Evolutionary conservation across 2,329 filamentous ascomycete species (phyloP).

Genomic region (Zasmidium citrigriseum): DNA sequence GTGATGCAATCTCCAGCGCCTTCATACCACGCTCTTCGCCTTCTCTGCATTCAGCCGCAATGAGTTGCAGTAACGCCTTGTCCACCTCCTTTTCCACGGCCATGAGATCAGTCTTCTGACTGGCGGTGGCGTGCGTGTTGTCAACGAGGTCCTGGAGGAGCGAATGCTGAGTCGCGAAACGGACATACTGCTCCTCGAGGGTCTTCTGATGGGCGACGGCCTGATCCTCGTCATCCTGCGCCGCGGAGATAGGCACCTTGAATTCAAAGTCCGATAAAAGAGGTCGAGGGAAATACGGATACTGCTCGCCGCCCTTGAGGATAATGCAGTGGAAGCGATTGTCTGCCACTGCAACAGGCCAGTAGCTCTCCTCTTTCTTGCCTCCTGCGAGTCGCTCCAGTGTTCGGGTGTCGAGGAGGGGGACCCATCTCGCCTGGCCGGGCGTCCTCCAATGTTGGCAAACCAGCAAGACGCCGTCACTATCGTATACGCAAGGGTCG

Average conservation of each 20-base stretch:
- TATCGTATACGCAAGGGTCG: constrained; percentile 97
- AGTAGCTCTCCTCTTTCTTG: constrained; percentile 86
- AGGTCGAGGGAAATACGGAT: constrained; percentile 89
- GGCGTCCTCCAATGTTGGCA: constrained; percentile 87
- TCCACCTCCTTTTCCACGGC: constrained; percentile 81
- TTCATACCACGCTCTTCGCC: constrained; percentile 94
- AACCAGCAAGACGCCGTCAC: constrained; percentile 82
- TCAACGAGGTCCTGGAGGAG: constrained; percentile 76
- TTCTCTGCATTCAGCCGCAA: constrained; percentile 86
- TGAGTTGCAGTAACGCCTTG: constrained; percentile 83
- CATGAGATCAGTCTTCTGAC: constrained; percentile 67
- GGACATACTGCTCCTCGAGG: constrained; percentile 80
- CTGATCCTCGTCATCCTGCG: constrained; percentile 42
- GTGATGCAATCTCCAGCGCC: constrained; percentile 81
- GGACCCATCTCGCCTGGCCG: constrained; percentile 86
- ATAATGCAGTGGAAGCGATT: constrained; percentile 98
- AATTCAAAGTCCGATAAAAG: constrained; percentile 93
- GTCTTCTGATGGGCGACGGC: constrained; percentile 50
- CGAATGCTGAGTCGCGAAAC: constrained; percentile 69
- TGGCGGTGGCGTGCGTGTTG: constrained; percentile 63
- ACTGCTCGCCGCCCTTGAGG: constrained; percentile 88
- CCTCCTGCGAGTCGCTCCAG: constrained; percentile 81
- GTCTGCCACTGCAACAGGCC: constrained; percentile 89
- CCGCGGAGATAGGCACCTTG: constrained; percentile 71
- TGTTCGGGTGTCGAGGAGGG: constrained; percentile 84